Evolutionary conservation across 257 asterid species (phyloP).

Genomic region (Cordia subcordata): DNA sequence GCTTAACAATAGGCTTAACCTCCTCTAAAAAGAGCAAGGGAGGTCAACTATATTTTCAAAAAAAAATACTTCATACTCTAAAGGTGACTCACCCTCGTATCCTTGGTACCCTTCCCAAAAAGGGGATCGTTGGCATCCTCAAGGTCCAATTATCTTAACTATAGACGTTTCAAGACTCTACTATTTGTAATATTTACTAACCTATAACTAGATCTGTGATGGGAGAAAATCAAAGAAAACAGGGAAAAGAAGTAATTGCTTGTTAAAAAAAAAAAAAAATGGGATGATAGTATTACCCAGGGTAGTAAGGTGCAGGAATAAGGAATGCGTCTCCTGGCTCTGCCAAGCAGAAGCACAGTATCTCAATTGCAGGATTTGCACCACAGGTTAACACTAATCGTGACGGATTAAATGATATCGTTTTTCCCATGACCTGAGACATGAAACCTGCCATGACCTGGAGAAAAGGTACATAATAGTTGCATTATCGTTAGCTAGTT

Average conservation of each 20-base stretch:
- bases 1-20: too few relatives aligned
- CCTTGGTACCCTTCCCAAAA: too few relatives aligned
- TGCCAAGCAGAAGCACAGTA: constrained; percentile 80
- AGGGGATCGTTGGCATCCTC: too few relatives aligned
- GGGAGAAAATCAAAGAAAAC: constrained; percentile 4
- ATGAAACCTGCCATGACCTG: constrained; percentile 92
- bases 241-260: background rate
- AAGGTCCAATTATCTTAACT: too few relatives aligned
- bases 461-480: constrained; percentile 12
- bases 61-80: too few relatives aligned
- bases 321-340: constrained; percentile 94
- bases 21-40: too few relatives aligned
- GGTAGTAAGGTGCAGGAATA: constrained; percentile 91
- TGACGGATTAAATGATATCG: constrained; percentile 58
- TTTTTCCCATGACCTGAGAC: constrained; percentile 67
- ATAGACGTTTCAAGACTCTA: too few relatives aligned
- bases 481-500: background rate
- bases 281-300: constrained; percentile 56
- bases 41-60: too few relatives aligned
- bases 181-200: too few relatives aligned
- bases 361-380: constrained; percentile 90
- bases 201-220: too few relatives aligned
- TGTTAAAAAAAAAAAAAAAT: background rate
- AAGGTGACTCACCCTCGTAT: too few relatives aligned
- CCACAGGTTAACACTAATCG: constrained; percentile 70